Base-by-base conservation (phyloP, 176 grass and related monocot species). In the Avena atlantica region DNA sequence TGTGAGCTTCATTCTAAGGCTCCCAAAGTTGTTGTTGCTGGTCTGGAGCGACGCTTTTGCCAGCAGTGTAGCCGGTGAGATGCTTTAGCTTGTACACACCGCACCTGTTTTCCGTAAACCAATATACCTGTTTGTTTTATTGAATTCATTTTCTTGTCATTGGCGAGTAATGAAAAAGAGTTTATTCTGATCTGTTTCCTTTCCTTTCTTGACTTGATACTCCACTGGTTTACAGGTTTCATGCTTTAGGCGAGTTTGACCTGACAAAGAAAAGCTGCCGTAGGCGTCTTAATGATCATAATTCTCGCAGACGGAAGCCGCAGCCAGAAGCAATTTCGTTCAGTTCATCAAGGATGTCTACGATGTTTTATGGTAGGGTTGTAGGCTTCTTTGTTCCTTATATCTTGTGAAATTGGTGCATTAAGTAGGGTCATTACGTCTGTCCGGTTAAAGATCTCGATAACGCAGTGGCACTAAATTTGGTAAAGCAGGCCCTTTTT, bases 21-120 rank as follows among this genome's bases (percentile, higher is more conserved):
- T 74, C 86, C 92, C 2, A 92, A 88, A 74, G 97, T 99, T 61
- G 24, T 92, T 12, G 86, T 99, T 49, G 89, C 85, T n/a, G 94
- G 92, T 60, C 89, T 94, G 72, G 94, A 99, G 89, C 87, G 94
- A 52, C 89, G 97, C 60, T 99, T 99, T 83, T 99, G 97, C 81
- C 97, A 99, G 87, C 97, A 99, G 84, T 99, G 97, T 85, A 99
- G 97, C 86, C 87, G 91, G 97, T 99, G 84, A 88, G 73, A 87
- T 58, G 42, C 36, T 73, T 85, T 61, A 77, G 29, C 12, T 83
- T 76, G 27, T 70, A 78, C 56, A 78, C 6, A 3, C n/a, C 34
- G 56, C 58, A 56, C 45, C 14, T 24, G 16, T 73, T 66, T 66
- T 67, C n/a, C 31, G 3, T 60, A 4, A 23, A 78, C 7, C 31